Conservation (phyloP, 768 basidiomycete genomes). For the Boletus sensibilis region DNA sequence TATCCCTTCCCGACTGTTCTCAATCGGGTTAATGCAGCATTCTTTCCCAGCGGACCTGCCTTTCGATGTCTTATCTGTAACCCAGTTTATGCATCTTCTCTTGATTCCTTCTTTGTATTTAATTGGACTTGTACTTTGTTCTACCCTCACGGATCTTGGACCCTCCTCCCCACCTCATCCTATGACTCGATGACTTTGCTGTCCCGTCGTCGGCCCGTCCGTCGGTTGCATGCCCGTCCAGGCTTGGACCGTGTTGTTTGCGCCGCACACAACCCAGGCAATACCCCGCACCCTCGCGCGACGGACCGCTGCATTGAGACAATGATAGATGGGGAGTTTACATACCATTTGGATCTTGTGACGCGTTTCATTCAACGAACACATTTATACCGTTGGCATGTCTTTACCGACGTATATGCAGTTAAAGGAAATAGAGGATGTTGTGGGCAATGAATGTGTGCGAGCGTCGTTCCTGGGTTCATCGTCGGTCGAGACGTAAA, state of each 20-base stretch:
- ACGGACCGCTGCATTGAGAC: neutral
- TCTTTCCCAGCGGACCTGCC: neutral
- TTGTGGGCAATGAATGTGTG: neutral
- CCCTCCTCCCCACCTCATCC: neutral
- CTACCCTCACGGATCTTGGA: constrained; percentile 2
- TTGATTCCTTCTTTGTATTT: constrained; percentile 14
- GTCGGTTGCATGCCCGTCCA: neutral
- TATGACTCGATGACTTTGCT: neutral
- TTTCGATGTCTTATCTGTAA: constrained; percentile 9
- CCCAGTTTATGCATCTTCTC: neutral
- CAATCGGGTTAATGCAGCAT: neutral
- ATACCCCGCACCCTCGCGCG: neutral
- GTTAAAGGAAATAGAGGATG: neutral
- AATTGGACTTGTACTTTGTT: constrained; percentile 22
- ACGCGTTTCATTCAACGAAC: constrained; percentile 14
- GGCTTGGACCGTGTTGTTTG: neutral
- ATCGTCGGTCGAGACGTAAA: too few species aligned
- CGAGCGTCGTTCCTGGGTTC: neutral
- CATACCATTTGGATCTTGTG: constrained; percentile 11
- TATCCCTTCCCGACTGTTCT: constrained; percentile 63
- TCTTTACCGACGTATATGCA: constrained; percentile 3
- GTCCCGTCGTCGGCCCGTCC: neutral
- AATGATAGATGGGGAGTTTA: constrained; percentile 2
- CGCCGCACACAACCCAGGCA: neutral
- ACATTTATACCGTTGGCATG: constrained; percentile 9